Evolutionary conservation across 495 filamentous ascomycete genomes (phyloP).

Genomic region (Xylaria flabelliformis): DNA sequence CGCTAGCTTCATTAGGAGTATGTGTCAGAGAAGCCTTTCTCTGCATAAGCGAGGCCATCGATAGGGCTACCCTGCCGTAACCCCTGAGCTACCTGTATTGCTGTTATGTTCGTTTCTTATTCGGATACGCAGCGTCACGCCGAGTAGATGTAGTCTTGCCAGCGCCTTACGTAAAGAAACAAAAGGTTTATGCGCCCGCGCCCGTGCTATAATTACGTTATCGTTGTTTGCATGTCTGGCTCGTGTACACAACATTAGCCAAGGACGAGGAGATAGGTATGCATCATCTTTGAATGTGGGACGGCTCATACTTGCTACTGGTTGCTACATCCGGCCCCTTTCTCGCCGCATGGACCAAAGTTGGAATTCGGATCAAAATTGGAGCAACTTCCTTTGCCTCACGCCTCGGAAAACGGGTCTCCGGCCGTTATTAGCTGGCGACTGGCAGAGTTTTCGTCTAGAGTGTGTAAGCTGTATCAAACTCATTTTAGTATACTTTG

Average conservation of each 20-base stretch:
- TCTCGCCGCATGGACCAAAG: conserved; percentile 17
- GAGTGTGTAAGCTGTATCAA: conserved; percentile 2
- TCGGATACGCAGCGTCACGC: background rate
- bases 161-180: background rate
- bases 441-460: background rate
- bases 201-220: background rate
- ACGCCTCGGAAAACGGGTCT: conserved; percentile 21
- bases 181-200: background rate
- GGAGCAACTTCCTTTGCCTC: conserved; percentile 16
- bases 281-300: conserved; percentile 12
- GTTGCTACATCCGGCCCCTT: conserved; percentile 9
- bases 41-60: conserved; percentile 21
- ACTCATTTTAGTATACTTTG: conserved; percentile 5
- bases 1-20: background rate
- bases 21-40: conserved; percentile 13
- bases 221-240: background rate
- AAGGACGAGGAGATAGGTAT: background rate
- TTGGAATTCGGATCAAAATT: background rate
- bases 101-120: background rate
- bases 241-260: background rate
- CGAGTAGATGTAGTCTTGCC: background rate
- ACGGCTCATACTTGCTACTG: background rate
- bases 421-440: background rate
- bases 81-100: conserved; percentile 5
- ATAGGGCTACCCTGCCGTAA: conserved; percentile 2